Conservation (phyloP, 2,329 filamentous ascomycete genomes). For the Knufia fluminis region DNA sequence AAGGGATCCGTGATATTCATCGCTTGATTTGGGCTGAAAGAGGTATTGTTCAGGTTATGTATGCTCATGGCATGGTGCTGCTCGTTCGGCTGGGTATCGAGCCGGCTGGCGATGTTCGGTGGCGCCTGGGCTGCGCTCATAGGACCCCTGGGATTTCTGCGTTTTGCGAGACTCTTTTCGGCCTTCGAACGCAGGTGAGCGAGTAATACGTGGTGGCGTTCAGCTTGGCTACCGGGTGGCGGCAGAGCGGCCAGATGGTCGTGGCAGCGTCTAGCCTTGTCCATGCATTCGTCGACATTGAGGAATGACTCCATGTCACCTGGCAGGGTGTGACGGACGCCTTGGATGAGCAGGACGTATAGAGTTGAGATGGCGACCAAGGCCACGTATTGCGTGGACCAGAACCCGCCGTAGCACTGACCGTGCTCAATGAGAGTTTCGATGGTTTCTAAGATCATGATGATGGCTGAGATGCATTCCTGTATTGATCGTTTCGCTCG, state of each 20-base stretch:
- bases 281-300: constrained; percentile 12
- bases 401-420: constrained; percentile 23
- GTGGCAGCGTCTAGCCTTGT: constrained; percentile 19
- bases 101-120: background rate
- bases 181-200: constrained; percentile 14
- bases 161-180: constrained; percentile 11
- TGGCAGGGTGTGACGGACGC: constrained; percentile 14
- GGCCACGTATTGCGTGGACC: constrained; percentile 25
- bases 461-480: constrained; percentile 23
- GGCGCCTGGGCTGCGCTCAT: background rate
- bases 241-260: constrained; percentile 13
- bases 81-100: background rate
- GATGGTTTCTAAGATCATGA: constrained; percentile 18
- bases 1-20: background rate
- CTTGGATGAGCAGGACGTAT: constrained; percentile 20
- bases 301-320: constrained; percentile 9
- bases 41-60: background rate
- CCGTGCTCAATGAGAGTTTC: constrained; percentile 20
- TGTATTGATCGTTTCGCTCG: constrained; percentile 15
- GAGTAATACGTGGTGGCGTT: constrained; percentile 17
- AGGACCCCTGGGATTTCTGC: background rate
- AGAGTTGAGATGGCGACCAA: constrained; percentile 20
- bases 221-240: constrained; percentile 18
- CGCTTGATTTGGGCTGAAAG: background rate
- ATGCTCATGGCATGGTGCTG: constrained; percentile 10